Base-by-base conservation (phyloP, 257 asterid genomes). In the Orobanche coerulescens region DNA sequence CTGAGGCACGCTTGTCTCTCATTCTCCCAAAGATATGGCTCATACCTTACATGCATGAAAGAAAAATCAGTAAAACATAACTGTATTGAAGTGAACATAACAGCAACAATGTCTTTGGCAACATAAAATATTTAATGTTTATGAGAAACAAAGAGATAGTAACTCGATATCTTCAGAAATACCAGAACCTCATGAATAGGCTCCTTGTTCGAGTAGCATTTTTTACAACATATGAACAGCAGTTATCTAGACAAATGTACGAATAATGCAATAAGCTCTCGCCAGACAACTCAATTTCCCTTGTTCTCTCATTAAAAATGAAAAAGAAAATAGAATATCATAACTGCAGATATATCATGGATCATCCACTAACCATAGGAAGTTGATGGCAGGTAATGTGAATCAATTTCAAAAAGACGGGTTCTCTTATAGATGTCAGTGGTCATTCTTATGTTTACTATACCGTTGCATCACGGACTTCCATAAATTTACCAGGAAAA, bases 1-100 rank as follows among this genome's bases (percentile, higher is more conserved):
- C 96, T 77, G 30, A 86, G 84, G 79, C 78, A 93, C 53, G 95
- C 81, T 75, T 84, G 97, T 74, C 80, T 89, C 87, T 82, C 95
- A 66, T 86, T 93, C 81, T 86, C 95, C 99, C 97, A 83, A 12
- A 93, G 86, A 75, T 83, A 89, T 30, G 99, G 95, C 82, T 93
- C 97, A 48, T 86, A 89, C 73, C 99, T 93, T 84, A 50, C 59
- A 77, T 67, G 68, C 63, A 70, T 55, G 23, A 64, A 63, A 66
- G 49, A 4, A 0, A 55, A 65, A 69, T 68, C 71, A 68, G 72
- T 53, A 54, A 59, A 44, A 69, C 42, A 20, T 3, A n/a, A 64
- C 44, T 53, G 23, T 51, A 7, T n/a, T 16, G 23, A 37, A 66
- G 26, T 34, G 59, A 39, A 24, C 14, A 62, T 12, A 54, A 44